A percentile compares a stretch with the other conserved stretches of the same genome.
These are phyloP conservation scores for Piper betle DNA, from an alignment of 164 flowering plant species.

Conservation along the genomic window DNA sequence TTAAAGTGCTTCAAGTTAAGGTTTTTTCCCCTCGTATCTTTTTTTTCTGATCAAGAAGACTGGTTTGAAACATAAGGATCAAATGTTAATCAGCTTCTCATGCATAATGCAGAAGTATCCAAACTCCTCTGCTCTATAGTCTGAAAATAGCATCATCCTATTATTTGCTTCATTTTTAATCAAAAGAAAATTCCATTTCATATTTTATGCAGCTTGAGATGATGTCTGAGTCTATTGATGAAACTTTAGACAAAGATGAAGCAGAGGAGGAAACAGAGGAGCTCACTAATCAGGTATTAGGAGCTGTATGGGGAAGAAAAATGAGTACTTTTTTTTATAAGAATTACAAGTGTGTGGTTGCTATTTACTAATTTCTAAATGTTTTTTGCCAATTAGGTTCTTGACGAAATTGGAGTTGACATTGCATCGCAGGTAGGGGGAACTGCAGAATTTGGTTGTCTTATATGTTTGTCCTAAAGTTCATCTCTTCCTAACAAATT, in stretches of 20 bases:
- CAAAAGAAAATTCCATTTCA: not conserved
- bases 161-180: no score
- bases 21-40: no score
- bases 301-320: not conserved
- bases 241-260: constrained; percentile 84
- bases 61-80: no score
- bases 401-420: constrained; percentile 92
- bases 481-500: no score
- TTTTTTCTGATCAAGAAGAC: no score
- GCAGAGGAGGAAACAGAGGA: constrained; percentile 96
- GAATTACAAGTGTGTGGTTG: not conserved
- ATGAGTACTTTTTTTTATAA: not conserved
- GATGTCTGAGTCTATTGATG: constrained; percentile 92
- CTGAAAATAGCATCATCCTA: no score
- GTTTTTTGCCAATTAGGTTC: constrained; percentile 35
- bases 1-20: no score
- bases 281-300: constrained; percentile 69
- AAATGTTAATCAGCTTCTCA: no score
- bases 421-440: constrained; percentile 82
- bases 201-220: constrained; percentile 54
- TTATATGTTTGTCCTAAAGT: not conserved
- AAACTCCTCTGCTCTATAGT: no score
- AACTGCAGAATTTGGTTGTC: not conserved
- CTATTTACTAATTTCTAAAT: not conserved
- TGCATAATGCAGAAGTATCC: no score